Conservation (phyloP, 192 early-diverging fungal genomes). For the Cetraspora pellucida region DNA sequence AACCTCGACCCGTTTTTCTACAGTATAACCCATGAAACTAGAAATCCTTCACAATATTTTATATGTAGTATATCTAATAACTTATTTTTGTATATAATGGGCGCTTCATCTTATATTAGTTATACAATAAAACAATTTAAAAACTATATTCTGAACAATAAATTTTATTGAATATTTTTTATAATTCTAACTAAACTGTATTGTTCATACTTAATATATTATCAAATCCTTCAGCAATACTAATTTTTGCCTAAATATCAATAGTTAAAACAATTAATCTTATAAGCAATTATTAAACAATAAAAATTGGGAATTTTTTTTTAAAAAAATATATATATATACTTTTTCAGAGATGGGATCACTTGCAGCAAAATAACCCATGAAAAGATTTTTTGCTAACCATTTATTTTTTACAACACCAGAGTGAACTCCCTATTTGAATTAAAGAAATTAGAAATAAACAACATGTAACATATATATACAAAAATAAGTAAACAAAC, state of each 20-base stretch:
- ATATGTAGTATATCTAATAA: no score
- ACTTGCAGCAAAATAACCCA: constrained; percentile 51
- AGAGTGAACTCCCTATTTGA: constrained; percentile 45
- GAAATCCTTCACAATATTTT: no score
- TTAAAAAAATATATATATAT: not conserved
- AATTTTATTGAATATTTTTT: no score
- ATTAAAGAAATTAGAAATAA: not conserved
- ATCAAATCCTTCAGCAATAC: constrained; percentile 31
- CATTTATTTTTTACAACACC: constrained; percentile 51
- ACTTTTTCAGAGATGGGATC: constrained; percentile 50
- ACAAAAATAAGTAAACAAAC: constrained; percentile 26
- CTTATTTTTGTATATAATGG: no score
- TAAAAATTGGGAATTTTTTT: not conserved
- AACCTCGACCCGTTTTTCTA: no score
- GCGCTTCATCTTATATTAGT: no score
- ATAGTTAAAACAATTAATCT: not conserved
- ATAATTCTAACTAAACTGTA: not conserved
- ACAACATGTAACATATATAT: not conserved
- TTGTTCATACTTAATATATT: not conserved
- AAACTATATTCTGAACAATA: no score
- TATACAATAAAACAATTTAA: no score
- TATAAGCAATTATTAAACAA: not conserved
- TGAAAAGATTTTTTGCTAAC: constrained; percentile 54
- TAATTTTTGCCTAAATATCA: constrained; percentile 24
- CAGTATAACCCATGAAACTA: no score